These are phyloP conservation scores for Colletotrichum cordylinicola DNA, from an alignment of 2,329 filamentous ascomycete species.

Conservation along the genomic window DNA sequence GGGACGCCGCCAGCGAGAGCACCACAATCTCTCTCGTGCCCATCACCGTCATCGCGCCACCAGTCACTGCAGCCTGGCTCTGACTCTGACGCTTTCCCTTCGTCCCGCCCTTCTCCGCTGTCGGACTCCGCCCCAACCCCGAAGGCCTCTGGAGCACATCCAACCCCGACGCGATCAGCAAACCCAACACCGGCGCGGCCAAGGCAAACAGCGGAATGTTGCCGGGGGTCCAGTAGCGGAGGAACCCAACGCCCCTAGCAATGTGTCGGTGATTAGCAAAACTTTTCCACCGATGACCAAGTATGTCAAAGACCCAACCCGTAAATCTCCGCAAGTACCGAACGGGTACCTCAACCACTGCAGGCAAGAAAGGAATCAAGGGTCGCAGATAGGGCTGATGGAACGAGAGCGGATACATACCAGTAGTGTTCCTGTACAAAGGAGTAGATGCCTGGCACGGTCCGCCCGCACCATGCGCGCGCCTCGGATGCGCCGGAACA, in stretches of 20 bases:
- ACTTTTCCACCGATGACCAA: neutral
- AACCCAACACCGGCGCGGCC: constrained; percentile 75
- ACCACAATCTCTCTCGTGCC: constrained; percentile 29
- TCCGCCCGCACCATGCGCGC: constrained; percentile 76
- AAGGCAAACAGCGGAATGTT: constrained; percentile 90
- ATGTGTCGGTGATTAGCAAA: neutral
- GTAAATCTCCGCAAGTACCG: constrained; percentile 14
- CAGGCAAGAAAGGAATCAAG: neutral
- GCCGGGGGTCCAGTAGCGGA: constrained; percentile 87
- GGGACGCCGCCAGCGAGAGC: constrained; percentile 70
- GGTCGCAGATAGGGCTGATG: neutral
- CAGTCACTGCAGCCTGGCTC: neutral
- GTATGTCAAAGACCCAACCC: neutral
- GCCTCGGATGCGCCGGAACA: constrained; percentile 51
- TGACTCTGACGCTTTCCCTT: neutral
- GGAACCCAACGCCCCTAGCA: constrained; percentile 83
- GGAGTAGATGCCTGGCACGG: constrained; percentile 86
- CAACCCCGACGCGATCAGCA: constrained; percentile 69
- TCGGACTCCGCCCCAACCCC: constrained; percentile 4
- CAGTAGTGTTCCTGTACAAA: constrained; percentile 93
- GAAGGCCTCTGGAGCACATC: constrained; percentile 37
- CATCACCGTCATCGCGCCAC: constrained; percentile 29
- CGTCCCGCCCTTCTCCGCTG: neutral
- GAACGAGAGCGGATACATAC: constrained; percentile 54
- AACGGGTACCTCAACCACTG: neutral